Evolutionary conservation across 208 protist species (phyloP).

Genomic region (Trypanosoma scelopori): DNA sequence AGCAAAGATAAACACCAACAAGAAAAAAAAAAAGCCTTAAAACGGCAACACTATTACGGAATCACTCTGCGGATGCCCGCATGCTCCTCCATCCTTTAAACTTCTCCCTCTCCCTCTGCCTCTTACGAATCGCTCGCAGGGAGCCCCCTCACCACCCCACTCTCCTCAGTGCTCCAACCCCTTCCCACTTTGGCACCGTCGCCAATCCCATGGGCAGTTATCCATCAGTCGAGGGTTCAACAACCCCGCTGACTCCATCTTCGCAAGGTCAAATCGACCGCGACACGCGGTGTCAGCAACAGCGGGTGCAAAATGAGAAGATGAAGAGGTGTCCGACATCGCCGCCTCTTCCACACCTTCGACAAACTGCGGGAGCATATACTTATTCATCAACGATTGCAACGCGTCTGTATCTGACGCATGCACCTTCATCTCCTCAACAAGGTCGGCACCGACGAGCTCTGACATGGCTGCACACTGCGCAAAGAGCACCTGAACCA

Average conservation of each 20-base stretch:
- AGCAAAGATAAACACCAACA: too few relatives aligned
- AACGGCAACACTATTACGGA: too few relatives aligned
- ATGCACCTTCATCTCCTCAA: conserved; percentile 22
- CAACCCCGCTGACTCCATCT: conserved; percentile 66
- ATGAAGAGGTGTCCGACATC: conserved; percentile 3
- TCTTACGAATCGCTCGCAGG: too few relatives aligned
- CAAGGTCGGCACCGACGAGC: conserved; percentile 44
- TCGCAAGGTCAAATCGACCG: conserved; percentile 40
- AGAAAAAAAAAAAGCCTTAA: too few relatives aligned
- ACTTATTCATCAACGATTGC: conserved; percentile 17
- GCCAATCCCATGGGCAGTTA: conserved; percentile 59
- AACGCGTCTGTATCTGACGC: conserved; percentile 23
- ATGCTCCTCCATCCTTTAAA: conserved; percentile 4
- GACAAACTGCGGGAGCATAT: neutral
- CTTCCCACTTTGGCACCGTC: conserved; percentile 9
- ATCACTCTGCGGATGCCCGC: too few relatives aligned
- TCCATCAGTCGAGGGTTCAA: conserved; percentile 58
- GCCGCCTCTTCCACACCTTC: too few relatives aligned
- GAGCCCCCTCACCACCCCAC: neutral
- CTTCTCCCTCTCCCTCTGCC: conserved; percentile 19
- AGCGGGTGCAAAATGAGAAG: conserved; percentile 18
- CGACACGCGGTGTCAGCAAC: neutral
- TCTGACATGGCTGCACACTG: conserved; percentile 75
- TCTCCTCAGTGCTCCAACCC: neutral
- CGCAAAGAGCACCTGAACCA: conserved; percentile 66